Percentiles rank a stretch among this genome's conserved stretches.
These are phyloP conservation scores for Cladosporium velox DNA, from an alignment of 2,329 filamentous ascomycete genomes.

Conservation along the genomic window DNA sequence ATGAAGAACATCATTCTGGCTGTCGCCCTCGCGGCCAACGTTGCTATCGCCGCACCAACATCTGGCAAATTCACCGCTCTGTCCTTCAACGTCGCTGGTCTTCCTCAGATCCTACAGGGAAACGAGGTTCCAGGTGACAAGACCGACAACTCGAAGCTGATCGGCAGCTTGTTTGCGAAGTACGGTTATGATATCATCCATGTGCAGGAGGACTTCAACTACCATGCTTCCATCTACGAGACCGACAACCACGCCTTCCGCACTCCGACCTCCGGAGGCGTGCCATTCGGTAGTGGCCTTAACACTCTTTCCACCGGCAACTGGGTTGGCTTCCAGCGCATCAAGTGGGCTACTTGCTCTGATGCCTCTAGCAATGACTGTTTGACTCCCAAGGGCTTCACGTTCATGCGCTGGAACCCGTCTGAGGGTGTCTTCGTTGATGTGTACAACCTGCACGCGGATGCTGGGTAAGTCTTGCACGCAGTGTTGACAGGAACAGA, in stretches of 20 bases:
- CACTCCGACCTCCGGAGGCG: conserved; percentile 66
- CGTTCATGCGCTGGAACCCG: conserved; percentile 62
- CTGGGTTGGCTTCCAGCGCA: conserved; percentile 53
- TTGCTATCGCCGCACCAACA: conserved; percentile 38
- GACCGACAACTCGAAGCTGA: conserved; percentile 56
- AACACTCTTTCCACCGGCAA: conserved; percentile 57
- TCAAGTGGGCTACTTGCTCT: conserved; percentile 63
- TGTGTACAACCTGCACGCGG: conserved; percentile 67
- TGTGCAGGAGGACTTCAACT: conserved; percentile 69
- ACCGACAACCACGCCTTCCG: conserved; percentile 62
- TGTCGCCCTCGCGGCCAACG: conserved; percentile 11
- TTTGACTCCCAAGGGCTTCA: conserved; percentile 70
- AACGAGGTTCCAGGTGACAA: conserved; percentile 67
- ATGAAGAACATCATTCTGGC: conserved; percentile 16
- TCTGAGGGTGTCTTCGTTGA: conserved; percentile 60
- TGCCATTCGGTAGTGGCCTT: conserved; percentile 63
- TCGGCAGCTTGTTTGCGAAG: conserved; percentile 59
- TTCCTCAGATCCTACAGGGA: conserved; percentile 57
- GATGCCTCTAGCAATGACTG: conserved; percentile 58
- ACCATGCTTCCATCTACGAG: conserved; percentile 63
- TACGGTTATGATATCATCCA: conserved; percentile 65
- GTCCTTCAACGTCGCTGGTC: conserved; percentile 62
- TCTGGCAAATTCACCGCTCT: conserved; percentile 51
- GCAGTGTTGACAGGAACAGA: conserved; percentile 24
- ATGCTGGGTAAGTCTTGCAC: conserved; percentile 53